Percentiles rank a stretch among this genome's conserved stretches.
Evolutionary conservation across 768 basidiomycete species (phyloP).

Genomic region (Leccinum pellstonianum): DNA sequence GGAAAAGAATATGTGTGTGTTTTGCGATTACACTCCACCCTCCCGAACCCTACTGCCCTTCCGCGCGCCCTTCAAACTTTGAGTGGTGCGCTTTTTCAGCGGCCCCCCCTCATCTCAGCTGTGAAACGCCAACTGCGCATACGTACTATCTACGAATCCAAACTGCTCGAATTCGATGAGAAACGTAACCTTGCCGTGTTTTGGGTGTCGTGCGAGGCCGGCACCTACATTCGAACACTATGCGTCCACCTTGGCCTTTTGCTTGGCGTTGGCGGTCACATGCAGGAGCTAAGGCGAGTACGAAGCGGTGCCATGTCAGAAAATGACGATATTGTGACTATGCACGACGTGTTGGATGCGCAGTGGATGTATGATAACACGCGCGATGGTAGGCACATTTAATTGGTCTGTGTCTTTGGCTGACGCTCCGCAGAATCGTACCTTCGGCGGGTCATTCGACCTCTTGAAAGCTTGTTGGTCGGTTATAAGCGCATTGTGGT

Average conservation of each 20-base stretch:
- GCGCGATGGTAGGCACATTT: constrained; percentile 69
- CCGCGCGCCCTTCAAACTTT: constrained; percentile 94
- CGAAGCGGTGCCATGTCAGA: constrained; percentile 96
- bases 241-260: constrained; percentile 96
- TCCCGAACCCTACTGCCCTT: constrained; percentile 80
- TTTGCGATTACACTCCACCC: constrained; percentile 81
- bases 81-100: constrained; percentile 97
- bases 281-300: constrained; percentile 97
- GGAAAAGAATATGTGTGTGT: constrained; percentile 99
- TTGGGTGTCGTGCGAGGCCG: constrained; percentile 99
- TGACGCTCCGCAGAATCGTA: constrained; percentile 72
- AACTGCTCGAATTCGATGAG: constrained; percentile 94
- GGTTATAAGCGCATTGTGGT: constrained; percentile 99
- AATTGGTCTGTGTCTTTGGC: constrained; percentile 6
- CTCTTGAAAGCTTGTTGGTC: constrained; percentile 89
- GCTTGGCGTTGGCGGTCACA: constrained; percentile 97
- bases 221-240: constrained; percentile 93
- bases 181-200: constrained; percentile 95
- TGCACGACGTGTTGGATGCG: constrained; percentile 99
- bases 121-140: constrained; percentile 98
- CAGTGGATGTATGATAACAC: constrained; percentile 99
- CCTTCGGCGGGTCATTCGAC: constrained; percentile 90
- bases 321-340: constrained; percentile 97
- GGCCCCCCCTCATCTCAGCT: constrained; percentile 97
- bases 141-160: constrained; percentile 95